Percentiles rank a stretch among this genome's conserved stretches.
Evolutionary conservation across 116 monocot species (phyloP).

Genomic region (Cymodocea nodosa): DNA sequence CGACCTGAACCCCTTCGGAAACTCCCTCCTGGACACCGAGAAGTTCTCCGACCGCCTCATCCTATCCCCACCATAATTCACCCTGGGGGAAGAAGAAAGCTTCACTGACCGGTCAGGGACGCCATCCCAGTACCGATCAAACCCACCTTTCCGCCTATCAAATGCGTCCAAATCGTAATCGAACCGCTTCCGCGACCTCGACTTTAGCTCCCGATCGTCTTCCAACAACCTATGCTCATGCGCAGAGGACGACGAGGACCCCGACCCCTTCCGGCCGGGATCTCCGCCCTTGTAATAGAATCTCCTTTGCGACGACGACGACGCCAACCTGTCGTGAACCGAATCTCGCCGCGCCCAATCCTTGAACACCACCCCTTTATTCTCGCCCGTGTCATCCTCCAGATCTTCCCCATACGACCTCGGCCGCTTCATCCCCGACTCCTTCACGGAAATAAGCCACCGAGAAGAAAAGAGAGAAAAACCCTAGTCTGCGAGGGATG

Average conservation of each 20-base stretch:
- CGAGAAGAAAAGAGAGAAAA: background rate
- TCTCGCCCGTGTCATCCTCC: constrained; percentile 22
- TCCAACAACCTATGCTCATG: constrained; percentile 19
- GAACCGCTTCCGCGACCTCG: constrained; percentile 23
- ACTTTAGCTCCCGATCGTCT: constrained; percentile 18
- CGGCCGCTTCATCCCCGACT: constrained; percentile 41
- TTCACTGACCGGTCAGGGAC: constrained; percentile 21
- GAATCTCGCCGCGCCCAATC: constrained; percentile 26
- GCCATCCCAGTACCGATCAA: constrained; percentile 37
- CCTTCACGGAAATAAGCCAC: too few species aligned
- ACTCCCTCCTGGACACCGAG: constrained; percentile 36
- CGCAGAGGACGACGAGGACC: constrained; percentile 10
- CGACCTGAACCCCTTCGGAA: constrained; percentile 40
- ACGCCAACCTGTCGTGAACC: constrained; percentile 17
- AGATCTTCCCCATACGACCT: constrained; percentile 47
- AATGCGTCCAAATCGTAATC: constrained; percentile 36
- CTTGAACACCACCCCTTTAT: constrained; percentile 9
- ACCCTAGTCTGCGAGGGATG: background rate
- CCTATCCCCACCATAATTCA: constrained; percentile 22
- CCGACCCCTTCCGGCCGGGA: constrained; percentile 13
- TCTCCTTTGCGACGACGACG: constrained; percentile 19
- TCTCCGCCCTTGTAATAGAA: constrained; percentile 15
- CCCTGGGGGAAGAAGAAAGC: constrained; percentile 21
- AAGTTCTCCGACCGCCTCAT: constrained; percentile 43
- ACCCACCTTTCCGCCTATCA: constrained; percentile 30